Evolutionary conservation across 352 stramenopile genomes (phyloP), one percentile per base, ranked within the genome.

Genomic region (Pythium coloratum): DNA sequence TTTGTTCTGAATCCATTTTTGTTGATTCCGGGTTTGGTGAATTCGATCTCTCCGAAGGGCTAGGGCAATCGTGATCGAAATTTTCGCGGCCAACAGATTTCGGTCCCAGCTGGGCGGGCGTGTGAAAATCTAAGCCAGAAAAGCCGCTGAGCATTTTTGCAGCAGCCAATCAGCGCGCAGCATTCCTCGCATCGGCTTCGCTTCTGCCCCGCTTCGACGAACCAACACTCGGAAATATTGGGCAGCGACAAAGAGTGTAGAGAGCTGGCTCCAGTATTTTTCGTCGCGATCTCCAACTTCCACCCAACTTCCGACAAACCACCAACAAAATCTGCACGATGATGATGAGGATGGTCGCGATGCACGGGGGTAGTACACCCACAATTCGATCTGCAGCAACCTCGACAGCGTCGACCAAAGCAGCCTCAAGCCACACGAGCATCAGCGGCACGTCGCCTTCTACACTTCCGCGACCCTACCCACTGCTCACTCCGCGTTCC

Each of bases 401-500:
- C 14, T 50, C 42, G 16, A 12, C 50, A 20, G 38, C 49, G 24
- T 40, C 50, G 32, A 26, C 46, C 13, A 66, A 66, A 66, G 34
- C 38, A 20, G 9, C 59, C 20, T 8, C 47, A 0, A 28, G 42
- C 49, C 55, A 38, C 51, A 42, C 60, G 33, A 38, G 28, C 8
- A 14, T n/a, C 24, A 62, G 55, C 55, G 55, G 38, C 34, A 18
- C 56, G 7, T 66, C 61, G 26, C 59, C 40, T n/a, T 49, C 51
- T 4, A 59, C 44, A 36, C 36, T 44, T 14, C 42, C n/a, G 32
- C 20, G 9, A 2, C 44, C 49, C 36, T 36, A 53, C 49, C 53
- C 62, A 42, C 62, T 62, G 42, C 62, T 62, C 51, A 61, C 62
- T 38, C 54, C 62, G 38, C 62, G 47, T 44, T 60, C 55, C 26